Base-by-base conservation (phyloP, 352 stramenopile genomes). In the Aphanomyces cochlioides region DNA sequence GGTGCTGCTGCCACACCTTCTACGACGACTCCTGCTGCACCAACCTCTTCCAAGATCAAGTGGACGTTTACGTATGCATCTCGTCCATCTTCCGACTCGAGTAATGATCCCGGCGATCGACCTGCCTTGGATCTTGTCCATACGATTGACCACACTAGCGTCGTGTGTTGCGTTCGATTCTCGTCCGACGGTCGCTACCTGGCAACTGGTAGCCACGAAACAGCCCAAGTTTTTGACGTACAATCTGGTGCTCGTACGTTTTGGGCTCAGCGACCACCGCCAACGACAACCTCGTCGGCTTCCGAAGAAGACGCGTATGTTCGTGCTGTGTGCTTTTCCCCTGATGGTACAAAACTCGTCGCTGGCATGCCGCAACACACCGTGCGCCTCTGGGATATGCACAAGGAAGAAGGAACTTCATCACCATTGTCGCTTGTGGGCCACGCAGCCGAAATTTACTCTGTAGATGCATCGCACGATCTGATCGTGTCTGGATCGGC, bases 331-430 rank as follows among this genome's bases (percentile, higher is more conserved):
- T 92, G 84, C 60, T 94, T 94, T 59, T 94, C 87, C 56, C 87
- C 85, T 0, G 87, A 93, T 67, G 90, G 84, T 65, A 87, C 85
- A 5, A 92, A 94, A 77, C 74, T 94, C 1, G 82, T 93, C 34
- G 87, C 87, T 19, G 87, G 87, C 47, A 94, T 94, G 87, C 87
- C 85, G 34, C 87, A 93, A 70, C 92, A 93, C 73, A 94, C 87
- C 7, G 93, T 94, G 57, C 84, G 85, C 21, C 81, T 92, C 41
- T 94, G 87, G 87, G 87, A 94, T 67, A 94, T 94, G 72, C 85
- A 81, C 7, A 82, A 85, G 53, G 90, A 94, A 66, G 85, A 94
- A 58, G 87, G 93, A 82, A 82, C 81, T 21, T 82, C 81, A 28
- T 28, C 28, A 28, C 28, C 28, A 28, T 28, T 28, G 13, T 74